A percentile compares a stretch with the other conserved stretches of the same genome.
These are phyloP conservation scores for Blastobotrys aristatus DNA, from an alignment of 1,139 yeast genomes.

Conservation along the genomic window DNA sequence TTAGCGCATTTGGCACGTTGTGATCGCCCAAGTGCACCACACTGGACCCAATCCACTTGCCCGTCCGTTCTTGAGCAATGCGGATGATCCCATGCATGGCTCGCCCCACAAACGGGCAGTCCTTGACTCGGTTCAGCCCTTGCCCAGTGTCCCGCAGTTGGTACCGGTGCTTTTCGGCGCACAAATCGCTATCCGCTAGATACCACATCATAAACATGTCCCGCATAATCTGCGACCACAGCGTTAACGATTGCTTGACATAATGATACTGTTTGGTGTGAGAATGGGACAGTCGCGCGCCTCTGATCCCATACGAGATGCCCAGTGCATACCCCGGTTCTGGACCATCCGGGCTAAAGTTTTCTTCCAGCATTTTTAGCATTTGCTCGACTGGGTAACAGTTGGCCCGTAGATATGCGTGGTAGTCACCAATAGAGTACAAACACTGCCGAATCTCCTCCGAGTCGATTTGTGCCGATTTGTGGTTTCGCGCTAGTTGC, in stretches of 20 bases:
- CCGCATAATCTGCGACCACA: constrained; percentile 69
- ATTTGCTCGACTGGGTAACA: constrained; percentile 59
- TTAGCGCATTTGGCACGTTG: constrained; percentile 72
- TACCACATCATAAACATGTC: constrained; percentile 72
- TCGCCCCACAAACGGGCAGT: constrained; percentile 60
- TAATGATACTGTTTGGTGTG: constrained; percentile 65
- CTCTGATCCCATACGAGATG: constrained; percentile 56
- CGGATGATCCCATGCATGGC: constrained; percentile 61
- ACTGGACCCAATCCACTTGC: constrained; percentile 69
- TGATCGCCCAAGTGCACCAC: constrained; percentile 75
- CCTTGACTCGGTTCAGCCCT: constrained; percentile 65
- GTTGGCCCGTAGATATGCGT: constrained; percentile 63
- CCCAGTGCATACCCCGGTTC: constrained; percentile 46
- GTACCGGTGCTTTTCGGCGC: constrained; percentile 44
- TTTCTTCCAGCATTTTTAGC: constrained; percentile 47
- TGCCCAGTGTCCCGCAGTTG: constrained; percentile 68
- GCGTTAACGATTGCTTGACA: constrained; percentile 60
- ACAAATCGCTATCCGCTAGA: constrained; percentile 62
- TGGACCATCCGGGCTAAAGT: constrained; percentile 42
- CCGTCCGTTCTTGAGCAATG: constrained; percentile 56
- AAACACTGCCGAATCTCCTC: constrained; percentile 63
- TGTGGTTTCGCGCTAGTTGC: constrained; percentile 44
- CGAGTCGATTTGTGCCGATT: constrained; percentile 26
- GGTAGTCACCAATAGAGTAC: constrained; percentile 70
- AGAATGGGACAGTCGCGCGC: constrained; percentile 64